Conservation (phyloP, 129 eudicot genomes). For the Ambrosia artemisiifolia region DNA sequence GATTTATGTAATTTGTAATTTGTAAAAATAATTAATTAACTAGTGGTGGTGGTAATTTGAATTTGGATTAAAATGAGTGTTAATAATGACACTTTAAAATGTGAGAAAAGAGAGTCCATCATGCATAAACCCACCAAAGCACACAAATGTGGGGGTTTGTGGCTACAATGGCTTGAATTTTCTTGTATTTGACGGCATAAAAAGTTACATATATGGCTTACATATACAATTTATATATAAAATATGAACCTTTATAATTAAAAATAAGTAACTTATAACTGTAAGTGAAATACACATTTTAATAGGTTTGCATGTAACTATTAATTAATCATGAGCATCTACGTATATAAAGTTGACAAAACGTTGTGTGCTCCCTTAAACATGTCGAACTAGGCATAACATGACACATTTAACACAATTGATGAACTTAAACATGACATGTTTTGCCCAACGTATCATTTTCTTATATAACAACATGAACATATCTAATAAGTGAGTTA, state of each 20-base stretch:
- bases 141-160: constrained; percentile 20
- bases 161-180: constrained; percentile 41
- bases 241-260: neutral
- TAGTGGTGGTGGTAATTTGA: constrained; percentile 23
- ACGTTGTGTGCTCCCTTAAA: too few species aligned
- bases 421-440: too few species aligned
- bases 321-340: too few species aligned
- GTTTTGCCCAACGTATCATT: too few species aligned
- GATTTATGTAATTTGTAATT: neutral
- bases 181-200: constrained; percentile 14
- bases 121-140: constrained; percentile 39
- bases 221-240: neutral
- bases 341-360: too few species aligned
- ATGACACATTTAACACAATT: too few species aligned
- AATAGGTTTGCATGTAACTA: too few species aligned
- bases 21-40: constrained; percentile 1
- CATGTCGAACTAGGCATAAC: too few species aligned
- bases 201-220: neutral
- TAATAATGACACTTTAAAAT: constrained; percentile 35
- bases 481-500: too few species aligned
- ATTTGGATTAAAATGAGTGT: constrained; percentile 22
- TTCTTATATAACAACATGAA: too few species aligned
- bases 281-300: too few species aligned
- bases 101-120: constrained; percentile 28
- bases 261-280: neutral